Conservation (phyloP, 768 basidiomycete genomes). For the Kwoniella botswanensis region DNA sequence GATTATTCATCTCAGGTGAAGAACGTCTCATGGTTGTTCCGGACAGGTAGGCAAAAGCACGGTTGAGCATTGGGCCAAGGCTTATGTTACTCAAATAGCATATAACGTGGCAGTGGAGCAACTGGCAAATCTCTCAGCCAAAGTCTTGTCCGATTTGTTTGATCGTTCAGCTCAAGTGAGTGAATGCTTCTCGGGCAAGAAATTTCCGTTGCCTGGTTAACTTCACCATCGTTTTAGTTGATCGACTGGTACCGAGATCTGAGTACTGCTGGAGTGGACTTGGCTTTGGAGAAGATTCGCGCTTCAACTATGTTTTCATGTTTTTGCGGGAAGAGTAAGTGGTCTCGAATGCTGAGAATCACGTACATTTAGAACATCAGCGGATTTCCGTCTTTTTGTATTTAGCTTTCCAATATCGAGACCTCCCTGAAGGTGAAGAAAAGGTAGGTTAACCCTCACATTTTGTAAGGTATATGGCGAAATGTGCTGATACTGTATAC, state of each 20-base stretch:
- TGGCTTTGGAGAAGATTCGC: background rate
- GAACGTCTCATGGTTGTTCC: constrained; percentile 9
- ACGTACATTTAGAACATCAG: too few species aligned
- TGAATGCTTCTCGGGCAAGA: too few species aligned
- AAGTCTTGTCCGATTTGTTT: constrained; percentile 12
- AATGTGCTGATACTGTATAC: too few species aligned
- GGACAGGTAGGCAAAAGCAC: background rate
- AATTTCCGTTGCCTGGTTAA: too few species aligned
- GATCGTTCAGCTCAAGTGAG: constrained; percentile 10
- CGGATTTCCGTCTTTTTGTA: background rate
- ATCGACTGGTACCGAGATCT: background rate
- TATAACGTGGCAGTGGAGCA: constrained; percentile 4
- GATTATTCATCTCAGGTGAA: background rate
- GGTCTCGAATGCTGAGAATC: too few species aligned
- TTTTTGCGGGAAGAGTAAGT: constrained; percentile 16
- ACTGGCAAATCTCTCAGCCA: background rate
- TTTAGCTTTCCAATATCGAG: constrained; percentile 7
- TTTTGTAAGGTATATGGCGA: too few species aligned
- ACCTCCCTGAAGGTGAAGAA: background rate
- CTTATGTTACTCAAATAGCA: background rate
- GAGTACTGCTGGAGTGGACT: background rate
- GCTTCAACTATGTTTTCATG: constrained; percentile 20
- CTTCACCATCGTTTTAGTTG: too few species aligned
- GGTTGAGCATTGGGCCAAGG: too few species aligned
- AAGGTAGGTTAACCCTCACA: background rate